Conservation (phyloP, 192 early-diverging fungal genomes). For the Chytriomyces hyalinus region DNA sequence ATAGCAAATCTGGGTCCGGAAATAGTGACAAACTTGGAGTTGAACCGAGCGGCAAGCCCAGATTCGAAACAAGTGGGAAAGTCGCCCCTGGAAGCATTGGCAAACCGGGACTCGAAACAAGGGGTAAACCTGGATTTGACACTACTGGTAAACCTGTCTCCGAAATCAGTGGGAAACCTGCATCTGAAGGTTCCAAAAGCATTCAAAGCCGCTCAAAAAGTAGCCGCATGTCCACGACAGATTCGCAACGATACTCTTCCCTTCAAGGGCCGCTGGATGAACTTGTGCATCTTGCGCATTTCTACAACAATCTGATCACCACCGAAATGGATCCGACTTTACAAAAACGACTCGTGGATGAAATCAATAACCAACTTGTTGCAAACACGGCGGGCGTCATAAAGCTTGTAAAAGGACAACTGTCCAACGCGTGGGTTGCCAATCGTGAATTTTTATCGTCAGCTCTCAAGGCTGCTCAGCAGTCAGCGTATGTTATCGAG, state of each 20-base stretch:
- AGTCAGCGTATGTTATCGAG: conserved; percentile 54
- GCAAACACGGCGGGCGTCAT: conserved; percentile 54
- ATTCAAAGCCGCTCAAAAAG: too few species aligned
- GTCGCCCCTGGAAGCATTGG: neutral
- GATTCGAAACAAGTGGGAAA: neutral
- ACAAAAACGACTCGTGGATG: conserved; percentile 40
- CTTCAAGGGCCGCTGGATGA: conserved; percentile 39
- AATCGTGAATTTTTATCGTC: conserved; percentile 58
- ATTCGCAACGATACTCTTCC: neutral
- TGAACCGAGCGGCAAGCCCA: neutral
- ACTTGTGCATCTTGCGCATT: conserved; percentile 46
- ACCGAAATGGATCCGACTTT: conserved; percentile 28
- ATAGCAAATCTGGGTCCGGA: neutral
- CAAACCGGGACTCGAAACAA: neutral
- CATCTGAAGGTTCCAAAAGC: too few species aligned
- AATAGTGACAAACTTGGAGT: neutral
- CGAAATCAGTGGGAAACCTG: neutral
- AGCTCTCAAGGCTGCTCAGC: conserved; percentile 50
- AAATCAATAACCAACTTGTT: conserved; percentile 42
- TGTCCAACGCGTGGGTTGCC: conserved; percentile 54
- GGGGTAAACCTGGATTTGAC: neutral
- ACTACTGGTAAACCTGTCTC: neutral
- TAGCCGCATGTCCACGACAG: too few species aligned
- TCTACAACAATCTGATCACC: conserved; percentile 35
- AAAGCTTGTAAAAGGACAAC: conserved; percentile 58